phyloP scores from a whole-genome alignment of 1,284 basidiomycete species.

The Trichosporon asahii region DNA sequence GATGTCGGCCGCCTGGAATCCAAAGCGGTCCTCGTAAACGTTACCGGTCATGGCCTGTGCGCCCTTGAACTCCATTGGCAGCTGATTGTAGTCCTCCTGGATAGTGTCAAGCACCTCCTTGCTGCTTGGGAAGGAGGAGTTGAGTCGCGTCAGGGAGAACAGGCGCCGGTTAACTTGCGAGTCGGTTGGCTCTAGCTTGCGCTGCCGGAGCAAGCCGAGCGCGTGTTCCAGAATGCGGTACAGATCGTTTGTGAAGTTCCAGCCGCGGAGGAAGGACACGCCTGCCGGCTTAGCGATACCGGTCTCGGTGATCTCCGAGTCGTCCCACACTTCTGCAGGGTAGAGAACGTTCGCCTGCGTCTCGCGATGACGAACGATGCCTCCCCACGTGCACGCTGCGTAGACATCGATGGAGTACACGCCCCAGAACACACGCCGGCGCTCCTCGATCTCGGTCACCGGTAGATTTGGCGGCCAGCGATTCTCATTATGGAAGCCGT shows the following conservation, averaged over 20 bases:
- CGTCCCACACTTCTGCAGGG: constrained; percentile 41
- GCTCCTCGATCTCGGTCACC: constrained; percentile 42
- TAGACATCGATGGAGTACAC: constrained; percentile 48
- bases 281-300: constrained; percentile 20
- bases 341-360: constrained; percentile 45
- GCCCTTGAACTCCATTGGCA: constrained; percentile 40
- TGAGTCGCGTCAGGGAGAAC: constrained; percentile 33
- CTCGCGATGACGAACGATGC: constrained; percentile 43
- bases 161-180: constrained; percentile 31
- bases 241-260: constrained; percentile 48
- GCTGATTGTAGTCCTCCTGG: constrained; percentile 33
- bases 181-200: constrained; percentile 13
- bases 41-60: constrained; percentile 42
- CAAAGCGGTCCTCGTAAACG: constrained; percentile 38
- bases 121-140: constrained; percentile 29
- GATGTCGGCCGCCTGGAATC: constrained; percentile 47
- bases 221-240: constrained; percentile 49
- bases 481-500: constrained; percentile 44
- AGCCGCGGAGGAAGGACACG: constrained; percentile 40
- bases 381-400: constrained; percentile 42
- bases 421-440: constrained; percentile 48
- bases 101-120: constrained; percentile 37
- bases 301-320: constrained; percentile 37
- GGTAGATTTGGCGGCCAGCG: constrained; percentile 41
- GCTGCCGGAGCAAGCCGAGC: constrained; percentile 33